A percentile compares a stretch with the other conserved stretches of the same genome.
Conservation (phyloP, 305 asterid genomes). For the Euphrasia arctica region DNA sequence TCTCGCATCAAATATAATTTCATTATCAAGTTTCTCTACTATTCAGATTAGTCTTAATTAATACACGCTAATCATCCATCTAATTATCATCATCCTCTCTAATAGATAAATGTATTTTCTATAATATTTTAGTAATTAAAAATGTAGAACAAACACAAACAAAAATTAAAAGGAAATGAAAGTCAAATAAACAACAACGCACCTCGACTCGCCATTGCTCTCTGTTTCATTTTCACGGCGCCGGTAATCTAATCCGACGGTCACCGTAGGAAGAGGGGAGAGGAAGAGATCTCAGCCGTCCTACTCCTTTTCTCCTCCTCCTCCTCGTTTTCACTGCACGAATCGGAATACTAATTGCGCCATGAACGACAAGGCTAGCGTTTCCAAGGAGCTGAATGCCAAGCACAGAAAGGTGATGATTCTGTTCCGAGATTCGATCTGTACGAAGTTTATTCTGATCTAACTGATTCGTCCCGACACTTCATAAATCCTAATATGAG, state of each 20-base stretch:
- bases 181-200: constrained; percentile 28
- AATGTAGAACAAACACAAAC: not conserved
- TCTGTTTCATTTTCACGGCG: constrained; percentile 28
- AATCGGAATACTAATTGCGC: constrained; percentile 26
- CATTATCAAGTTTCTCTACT: too few species aligned
- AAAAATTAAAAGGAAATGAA: constrained; percentile 5
- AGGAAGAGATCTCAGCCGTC: constrained; percentile 38
- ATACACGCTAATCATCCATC: too few species aligned
- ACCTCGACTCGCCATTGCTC: constrained; percentile 34
- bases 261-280: constrained; percentile 41
- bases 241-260: constrained; percentile 43
- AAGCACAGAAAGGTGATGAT: constrained; percentile 78
- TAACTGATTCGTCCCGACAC: constrained; percentile 22
- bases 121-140: not conserved
- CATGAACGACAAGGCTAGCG: constrained; percentile 97
- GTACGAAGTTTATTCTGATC: constrained; percentile 7
- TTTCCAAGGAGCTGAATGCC: constrained; percentile 96
- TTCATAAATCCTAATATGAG: constrained; percentile 18
- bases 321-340: constrained; percentile 21
- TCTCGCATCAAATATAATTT: too few species aligned
- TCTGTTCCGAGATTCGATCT: constrained; percentile 19
- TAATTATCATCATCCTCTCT: too few species aligned
- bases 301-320: constrained; percentile 27
- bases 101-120: too few species aligned
- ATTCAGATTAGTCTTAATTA: too few species aligned